Percentiles rank a stretch among this genome's conserved stretches.
phyloP scores from a whole-genome alignment of 2,329 filamentous ascomycete genomes.

The Nothophaeocryptopus gaeumannii region DNA sequence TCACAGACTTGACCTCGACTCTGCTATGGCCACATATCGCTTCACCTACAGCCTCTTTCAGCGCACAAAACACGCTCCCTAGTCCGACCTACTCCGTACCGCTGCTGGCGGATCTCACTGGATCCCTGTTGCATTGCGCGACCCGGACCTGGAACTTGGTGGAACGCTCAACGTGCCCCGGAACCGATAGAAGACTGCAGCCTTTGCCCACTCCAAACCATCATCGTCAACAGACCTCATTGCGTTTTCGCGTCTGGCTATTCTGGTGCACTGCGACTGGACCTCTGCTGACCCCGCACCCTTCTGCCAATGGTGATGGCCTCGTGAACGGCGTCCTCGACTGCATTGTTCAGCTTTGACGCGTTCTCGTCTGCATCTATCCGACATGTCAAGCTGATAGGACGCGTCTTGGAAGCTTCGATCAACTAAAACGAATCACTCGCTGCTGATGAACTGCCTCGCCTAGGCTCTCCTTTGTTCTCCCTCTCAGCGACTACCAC shows the following conservation, averaged over 20 bases:
- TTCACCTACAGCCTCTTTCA: not conserved
- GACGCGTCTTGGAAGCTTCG: conserved; percentile 2
- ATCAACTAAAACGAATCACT: conserved; percentile 4
- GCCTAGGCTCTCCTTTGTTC: not conserved
- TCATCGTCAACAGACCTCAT: conserved; percentile 15
- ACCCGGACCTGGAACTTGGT: conserved; percentile 11
- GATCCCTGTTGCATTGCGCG: not conserved
- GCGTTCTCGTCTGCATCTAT: conserved; percentile 19
- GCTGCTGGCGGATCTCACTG: too few relatives aligned
- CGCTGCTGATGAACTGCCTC: conserved; percentile 5
- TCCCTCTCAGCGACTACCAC: conserved; percentile 6
- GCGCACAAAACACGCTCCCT: too few relatives aligned
- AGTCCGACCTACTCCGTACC: too few relatives aligned
- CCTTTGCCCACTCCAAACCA: conserved; percentile 15
- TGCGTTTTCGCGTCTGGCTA: conserved; percentile 18
- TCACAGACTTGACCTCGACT: not conserved
- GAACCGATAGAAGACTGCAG: conserved; percentile 21
- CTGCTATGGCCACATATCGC: not conserved
- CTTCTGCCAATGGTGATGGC: conserved; percentile 12
- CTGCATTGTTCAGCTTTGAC: conserved; percentile 17
- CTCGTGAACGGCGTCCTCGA: conserved; percentile 9
- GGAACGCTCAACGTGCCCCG: conserved; percentile 21
- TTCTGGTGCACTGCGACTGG: conserved; percentile 12
- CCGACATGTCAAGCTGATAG: conserved; percentile 18
- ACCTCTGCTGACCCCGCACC: conserved; percentile 10